Conservation (phyloP, 257 asterid species). For the Lavandula angustifolia region DNA sequence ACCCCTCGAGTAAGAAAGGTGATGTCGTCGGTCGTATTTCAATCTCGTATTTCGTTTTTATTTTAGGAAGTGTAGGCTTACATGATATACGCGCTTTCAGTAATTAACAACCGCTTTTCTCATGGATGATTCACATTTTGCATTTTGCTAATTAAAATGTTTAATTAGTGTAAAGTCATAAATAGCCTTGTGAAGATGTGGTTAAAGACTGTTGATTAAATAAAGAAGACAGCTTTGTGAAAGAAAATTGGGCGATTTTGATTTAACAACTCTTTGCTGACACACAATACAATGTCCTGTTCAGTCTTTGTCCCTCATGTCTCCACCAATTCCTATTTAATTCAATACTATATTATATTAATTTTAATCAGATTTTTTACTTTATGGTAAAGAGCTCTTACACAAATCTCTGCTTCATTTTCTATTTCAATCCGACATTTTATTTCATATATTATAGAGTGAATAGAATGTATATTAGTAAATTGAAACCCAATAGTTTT, state of each 20-base stretch:
- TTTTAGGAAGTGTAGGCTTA: too few relatives aligned
- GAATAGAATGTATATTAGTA: too few relatives aligned
- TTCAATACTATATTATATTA: not conserved
- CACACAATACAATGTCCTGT: conserved; percentile 21
- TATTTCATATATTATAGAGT: too few relatives aligned
- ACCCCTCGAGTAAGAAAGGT: too few relatives aligned
- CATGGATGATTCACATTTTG: too few relatives aligned
- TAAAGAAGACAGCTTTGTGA: conserved; percentile 25
- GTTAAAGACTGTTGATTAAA: conserved; percentile 35
- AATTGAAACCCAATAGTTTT: too few relatives aligned
- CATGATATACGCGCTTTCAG: not conserved
- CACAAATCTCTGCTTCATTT: too few relatives aligned
- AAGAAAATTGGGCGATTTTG: conserved; percentile 7
- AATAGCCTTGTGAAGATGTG: conserved; percentile 2
- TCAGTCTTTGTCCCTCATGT: conserved; percentile 33
- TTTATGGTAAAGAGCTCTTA: too few relatives aligned
- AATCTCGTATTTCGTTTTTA: not conserved
- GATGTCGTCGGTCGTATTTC: not conserved
- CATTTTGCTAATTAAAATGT: too few relatives aligned
- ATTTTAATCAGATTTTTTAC: not conserved
- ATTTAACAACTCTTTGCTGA: conserved; percentile 36
- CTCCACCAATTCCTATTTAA: conserved; percentile 17
- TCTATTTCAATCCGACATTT: too few relatives aligned
- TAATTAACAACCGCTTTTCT: too few relatives aligned
- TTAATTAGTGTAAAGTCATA: not conserved